A percentile compares a stretch with the other conserved stretches of the same genome.
These are phyloP conservation scores for Malania oleifera DNA, from an alignment of 164 flowering plant genomes.

Conservation along the genomic window DNA sequence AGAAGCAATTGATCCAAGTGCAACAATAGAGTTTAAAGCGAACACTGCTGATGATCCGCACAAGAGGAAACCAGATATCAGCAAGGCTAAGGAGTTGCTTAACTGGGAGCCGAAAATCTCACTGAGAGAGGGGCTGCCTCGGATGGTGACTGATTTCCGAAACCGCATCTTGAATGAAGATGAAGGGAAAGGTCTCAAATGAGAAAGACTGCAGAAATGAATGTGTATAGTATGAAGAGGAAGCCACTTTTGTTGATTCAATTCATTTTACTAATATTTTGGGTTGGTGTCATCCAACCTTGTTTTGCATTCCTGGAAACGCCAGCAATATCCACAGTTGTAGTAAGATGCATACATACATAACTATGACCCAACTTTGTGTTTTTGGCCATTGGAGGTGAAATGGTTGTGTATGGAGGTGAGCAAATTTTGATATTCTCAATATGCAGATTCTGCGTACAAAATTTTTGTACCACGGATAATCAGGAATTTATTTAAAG, in stretches of 20 bases:
- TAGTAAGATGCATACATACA: too few relatives aligned
- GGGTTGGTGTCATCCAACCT: too few relatives aligned
- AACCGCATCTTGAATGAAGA: slow-evolving; percentile 65
- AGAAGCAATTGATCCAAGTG: slow-evolving; percentile 73
- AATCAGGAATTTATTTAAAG: too few relatives aligned
- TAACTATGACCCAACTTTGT: too few relatives aligned
- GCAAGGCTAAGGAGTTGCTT: slow-evolving; percentile 76
- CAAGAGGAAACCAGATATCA: slow-evolving; percentile 88
- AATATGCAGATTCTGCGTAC: too few relatives aligned
- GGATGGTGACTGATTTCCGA: slow-evolving; percentile 77
- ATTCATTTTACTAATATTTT: slow-evolving; percentile 6
- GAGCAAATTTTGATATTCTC: too few relatives aligned
- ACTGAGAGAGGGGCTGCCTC: slow-evolving; percentile 70
- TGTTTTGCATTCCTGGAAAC: too few relatives aligned
- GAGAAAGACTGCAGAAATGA: background rate
- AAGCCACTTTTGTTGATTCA: slow-evolving; percentile 12
- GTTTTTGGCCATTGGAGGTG: too few relatives aligned
- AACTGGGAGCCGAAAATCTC: slow-evolving; percentile 92
- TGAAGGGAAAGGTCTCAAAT: slow-evolving; percentile 35
- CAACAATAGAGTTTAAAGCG: slow-evolving; percentile 65
- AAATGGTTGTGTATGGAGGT: too few relatives aligned
- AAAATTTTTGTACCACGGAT: too few relatives aligned
- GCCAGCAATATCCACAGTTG: too few relatives aligned
- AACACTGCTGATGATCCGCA: slow-evolving; percentile 95
- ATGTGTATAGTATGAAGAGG: slow-evolving; percentile 32